Evolutionary conservation across 2,329 filamentous ascomycete genomes (phyloP), one percentile per base, ranked within the genome.

Genomic region (Cladosporium phlei): DNA sequence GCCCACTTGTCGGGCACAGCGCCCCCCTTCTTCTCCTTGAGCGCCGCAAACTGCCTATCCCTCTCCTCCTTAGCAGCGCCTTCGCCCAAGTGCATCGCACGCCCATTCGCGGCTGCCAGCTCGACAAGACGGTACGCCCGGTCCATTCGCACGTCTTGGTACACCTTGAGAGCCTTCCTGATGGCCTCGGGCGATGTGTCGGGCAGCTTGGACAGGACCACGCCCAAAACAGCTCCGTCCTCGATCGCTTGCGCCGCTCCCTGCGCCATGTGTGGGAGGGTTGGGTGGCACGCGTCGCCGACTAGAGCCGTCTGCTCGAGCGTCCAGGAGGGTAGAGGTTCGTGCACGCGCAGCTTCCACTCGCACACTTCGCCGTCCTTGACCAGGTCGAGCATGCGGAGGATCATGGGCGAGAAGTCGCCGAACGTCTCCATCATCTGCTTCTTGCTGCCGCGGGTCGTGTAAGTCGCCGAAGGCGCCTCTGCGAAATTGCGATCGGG

Each of bases 191-290:
- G 68, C 4, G 65, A 66, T 1, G 67, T 65, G 34, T 74, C 67
- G 0, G 75, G 76, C 2, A 76, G 58, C 9, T 69, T 71, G 0
- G 68, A 57, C 1, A 82, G 67, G 2, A 75, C 72, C 0, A 75
- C 73, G 0, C 69, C 73, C 65, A 82, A 60, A 0, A 80, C 78
- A 0, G 75, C 78, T 0, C 74, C 78, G 52, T 84, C 80, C 61
- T 84, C 80, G 45, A 84, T 79, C 0, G 80, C 79, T 58, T 83
- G 79, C 1, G 80, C 80, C 0, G 80, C 80, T 7, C 80, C 80
- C 60, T 84, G 80, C 0, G 77, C 78, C 45, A 83, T 67, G 60
- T 83, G 80, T 1, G 80, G 80, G 1, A 83, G 68, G 2, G 79
- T 83, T 0, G 80, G 78, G 60, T 83, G 80, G 56, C 77, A 80